Percentiles rank a stretch among this genome's conserved stretches.
Evolutionary conservation across 306 rosid species (phyloP).

Genomic region (Phaseolus lunatus): DNA sequence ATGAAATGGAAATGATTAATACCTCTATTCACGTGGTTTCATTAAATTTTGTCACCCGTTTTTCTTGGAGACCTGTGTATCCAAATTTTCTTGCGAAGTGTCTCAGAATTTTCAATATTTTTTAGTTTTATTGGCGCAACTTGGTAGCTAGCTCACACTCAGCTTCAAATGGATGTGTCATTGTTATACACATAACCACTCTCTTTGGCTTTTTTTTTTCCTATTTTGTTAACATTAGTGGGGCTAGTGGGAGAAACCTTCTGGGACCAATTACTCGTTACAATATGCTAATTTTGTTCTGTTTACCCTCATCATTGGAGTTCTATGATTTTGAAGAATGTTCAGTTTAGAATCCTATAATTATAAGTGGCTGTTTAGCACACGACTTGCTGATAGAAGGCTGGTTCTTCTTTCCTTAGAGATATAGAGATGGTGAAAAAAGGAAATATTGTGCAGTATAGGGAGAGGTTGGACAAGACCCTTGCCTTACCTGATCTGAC

Average conservation of each 20-base stretch:
- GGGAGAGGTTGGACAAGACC: conserved; percentile 84
- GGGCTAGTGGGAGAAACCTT: neutral
- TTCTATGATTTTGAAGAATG: conserved; percentile 43
- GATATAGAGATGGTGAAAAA: conserved; percentile 65
- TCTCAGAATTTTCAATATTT: conserved; percentile 23
- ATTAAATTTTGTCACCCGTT: conserved; percentile 12
- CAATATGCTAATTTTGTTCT: neutral
- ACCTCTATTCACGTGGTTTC: conserved; percentile 32
- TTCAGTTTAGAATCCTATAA: conserved; percentile 33
- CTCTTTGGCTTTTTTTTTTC: neutral
- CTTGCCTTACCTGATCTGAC: conserved; percentile 76
- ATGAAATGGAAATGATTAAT: conserved; percentile 3
- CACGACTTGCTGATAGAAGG: conserved; percentile 45
- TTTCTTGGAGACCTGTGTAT: neutral
- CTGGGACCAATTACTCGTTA: conserved; percentile 14
- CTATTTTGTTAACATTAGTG: neutral
- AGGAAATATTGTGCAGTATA: conserved; percentile 67
- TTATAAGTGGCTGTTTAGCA: conserved; percentile 22
- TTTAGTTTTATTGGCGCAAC: neutral
- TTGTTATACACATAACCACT: neutral
- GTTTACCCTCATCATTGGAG: neutral
- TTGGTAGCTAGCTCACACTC: neutral
- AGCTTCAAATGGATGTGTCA: conserved; percentile 23
- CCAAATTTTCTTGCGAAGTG: conserved; percentile 2
- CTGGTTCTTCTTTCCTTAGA: conserved; percentile 39